Evolutionary conservation across 176 grass and related monocot genomes (phyloP).

Genomic region (Otatea glauca): DNA sequence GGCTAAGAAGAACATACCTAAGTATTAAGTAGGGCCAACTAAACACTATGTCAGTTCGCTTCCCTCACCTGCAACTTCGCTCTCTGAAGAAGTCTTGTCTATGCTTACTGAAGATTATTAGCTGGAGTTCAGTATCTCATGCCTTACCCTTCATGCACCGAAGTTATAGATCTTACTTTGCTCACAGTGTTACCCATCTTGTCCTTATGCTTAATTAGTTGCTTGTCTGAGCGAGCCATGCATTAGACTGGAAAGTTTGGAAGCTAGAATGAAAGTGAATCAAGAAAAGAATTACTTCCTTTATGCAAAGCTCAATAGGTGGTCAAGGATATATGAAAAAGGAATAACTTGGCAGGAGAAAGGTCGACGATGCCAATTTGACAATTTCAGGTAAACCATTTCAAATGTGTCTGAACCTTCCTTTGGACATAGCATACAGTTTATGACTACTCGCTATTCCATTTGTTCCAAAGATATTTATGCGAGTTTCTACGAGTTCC

Average conservation of each 20-base stretch:
- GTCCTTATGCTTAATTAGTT: too few species aligned
- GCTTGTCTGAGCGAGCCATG: not conserved
- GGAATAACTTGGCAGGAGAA: not conserved
- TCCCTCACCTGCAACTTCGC: not conserved
- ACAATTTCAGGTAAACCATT: not conserved
- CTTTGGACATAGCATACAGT: not conserved
- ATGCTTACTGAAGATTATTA: not conserved
- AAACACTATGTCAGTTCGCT: not conserved
- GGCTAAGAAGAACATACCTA: not conserved
- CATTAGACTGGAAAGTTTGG: not conserved
- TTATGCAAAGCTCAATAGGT: not conserved
- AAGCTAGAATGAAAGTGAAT: not conserved
- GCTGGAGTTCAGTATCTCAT: not conserved
- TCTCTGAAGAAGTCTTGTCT: not conserved
- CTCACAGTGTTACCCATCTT: too few species aligned
- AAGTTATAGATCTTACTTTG: not conserved
- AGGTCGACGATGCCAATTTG: not conserved
- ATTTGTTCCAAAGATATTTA: constrained; percentile 7
- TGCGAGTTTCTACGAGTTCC: not conserved
- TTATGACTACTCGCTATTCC: not conserved
- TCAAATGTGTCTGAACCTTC: not conserved
- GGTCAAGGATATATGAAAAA: not conserved
- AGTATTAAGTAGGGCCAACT: not conserved
- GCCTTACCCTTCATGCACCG: not conserved
- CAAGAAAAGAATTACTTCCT: not conserved